Evolutionary conservation across 495 filamentous ascomycete species (phyloP), one percentile per base, ranked within the genome.

Genomic region (Podospora australis): DNA sequence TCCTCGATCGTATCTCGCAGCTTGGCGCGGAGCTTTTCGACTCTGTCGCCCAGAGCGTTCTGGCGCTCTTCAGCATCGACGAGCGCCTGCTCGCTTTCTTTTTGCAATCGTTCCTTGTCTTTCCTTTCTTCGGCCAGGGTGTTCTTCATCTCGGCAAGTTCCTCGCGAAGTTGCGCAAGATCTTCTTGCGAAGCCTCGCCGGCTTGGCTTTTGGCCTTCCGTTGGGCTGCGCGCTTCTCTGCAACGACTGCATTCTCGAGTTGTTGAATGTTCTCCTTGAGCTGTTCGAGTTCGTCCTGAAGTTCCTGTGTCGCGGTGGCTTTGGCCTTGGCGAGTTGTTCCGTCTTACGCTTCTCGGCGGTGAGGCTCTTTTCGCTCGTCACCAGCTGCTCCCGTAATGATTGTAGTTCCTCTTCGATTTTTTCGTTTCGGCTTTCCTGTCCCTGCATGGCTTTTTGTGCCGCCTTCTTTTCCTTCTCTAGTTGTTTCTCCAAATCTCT

Each of bases 21-120:
- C 58, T 91, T 89, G 22, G 71, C 75, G 48, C 74, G 78, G 29
- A 88, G 70, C 25, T 78, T 74, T 32, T 84, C 82, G 23, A 91
- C 63, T 58, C 80, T 86, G 44, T 75, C 78, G 50, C 89, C 83
- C 6, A 86, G 67, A 1, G 77, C 66, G 17, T 75, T 66, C 32
- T 74, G 78, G 32, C 79, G 74, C 13, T 67, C 66, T 39, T 83
- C 76, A 49, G 70, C 78, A 38, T 78, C 77, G 4, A 56, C 56
- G 14, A 69, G 36, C 7, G 68, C 63, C 23, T 69, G 67, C 54
- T 67, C 56, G 30, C 49, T 46, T 45, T 67, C 59, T 22, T 65
- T 58, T 17, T 66, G 70, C 6, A 60, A 54, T 24, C 63, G 66
- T 6, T 65, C 59, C 36, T 65, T 70, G 22, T 70, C 67, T 17